Base-by-base conservation (phyloP, 2,329 filamentous ascomycete species). In the Sarocladium strictum region DNA sequence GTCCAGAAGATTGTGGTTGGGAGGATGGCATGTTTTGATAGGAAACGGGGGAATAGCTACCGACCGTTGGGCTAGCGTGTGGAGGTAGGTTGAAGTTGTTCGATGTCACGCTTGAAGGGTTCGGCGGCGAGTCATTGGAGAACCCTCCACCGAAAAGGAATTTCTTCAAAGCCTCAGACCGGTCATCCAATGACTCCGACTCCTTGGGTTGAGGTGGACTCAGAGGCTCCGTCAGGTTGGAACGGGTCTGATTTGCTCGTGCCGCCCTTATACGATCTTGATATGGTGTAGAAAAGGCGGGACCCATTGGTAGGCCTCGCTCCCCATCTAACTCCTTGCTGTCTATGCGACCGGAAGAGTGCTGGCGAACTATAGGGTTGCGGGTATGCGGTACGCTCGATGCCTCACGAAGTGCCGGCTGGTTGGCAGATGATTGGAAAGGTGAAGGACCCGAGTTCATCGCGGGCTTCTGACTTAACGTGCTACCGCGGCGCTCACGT, bases 251-350 rank as follows among this genome's bases (percentile, higher is more conserved):
- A 40, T 54, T 64, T 11, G 70, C 67, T 17, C 74, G 76, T 21
- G 77, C 79, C 53, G 81, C 81, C 55, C 75, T 76, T 56, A 86
- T 84, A 41, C 83, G 78, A 57, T 85, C 80, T 5, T 79, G 72
- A 60, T 83, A 86, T 0, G 83, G 81, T 0, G 85, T 86, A 3
- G 86, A 85, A 65, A 89, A 89, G 2, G 86, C 79, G 26, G 84
- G 84, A 3, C 79, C 86, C 60, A 84, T 79, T 27, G 76, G 72
- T 45, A 72, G 76, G 41, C 75, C 74, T 19, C 76, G 75, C 17
- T 76, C 78, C 23, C 79, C 79, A 59, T 89, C 84, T 45, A 91
- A 73, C 64, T 95, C 90, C 23, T 63, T 61, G 24, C 59, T 60
- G 52, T 64, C 67, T 24, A 66, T 63, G 14, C 49, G 49, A 10